phyloP scores from a whole-genome alignment of 2,329 filamentous ascomycete species.

The Aspergillus proliferans region DNA sequence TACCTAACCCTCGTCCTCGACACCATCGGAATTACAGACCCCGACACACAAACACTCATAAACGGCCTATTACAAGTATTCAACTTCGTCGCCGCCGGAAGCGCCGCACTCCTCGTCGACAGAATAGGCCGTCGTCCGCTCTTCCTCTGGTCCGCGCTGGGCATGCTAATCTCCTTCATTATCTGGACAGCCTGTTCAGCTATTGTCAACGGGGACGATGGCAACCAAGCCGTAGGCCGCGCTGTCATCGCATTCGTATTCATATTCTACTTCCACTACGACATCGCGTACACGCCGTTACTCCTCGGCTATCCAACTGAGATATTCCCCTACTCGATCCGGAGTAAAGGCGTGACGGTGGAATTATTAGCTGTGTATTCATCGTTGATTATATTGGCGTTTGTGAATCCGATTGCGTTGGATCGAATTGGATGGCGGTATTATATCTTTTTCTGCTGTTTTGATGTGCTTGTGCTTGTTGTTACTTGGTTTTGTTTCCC shows the following conservation, averaged over 20 bases:
- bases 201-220: conserved; percentile 14
- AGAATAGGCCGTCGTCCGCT: conserved; percentile 17
- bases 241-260: conserved; percentile 54
- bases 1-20: conserved; percentile 31
- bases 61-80: conserved; percentile 28
- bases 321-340: conserved; percentile 53
- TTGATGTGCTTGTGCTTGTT: conserved; percentile 19
- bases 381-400: conserved; percentile 17
- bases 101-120: conserved; percentile 17
- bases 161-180: conserved; percentile 20
- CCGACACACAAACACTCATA: conserved; percentile 33
- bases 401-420: conserved; percentile 31
- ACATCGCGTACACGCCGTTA: conserved; percentile 55
- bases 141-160: conserved; percentile 14
- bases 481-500: conserved; percentile 21
- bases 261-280: conserved; percentile 55
- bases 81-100: conserved; percentile 15
- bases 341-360: conserved; percentile 27
- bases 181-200: conserved; percentile 18
- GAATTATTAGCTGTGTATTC: conserved; percentile 19
- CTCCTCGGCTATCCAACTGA: conserved; percentile 53
- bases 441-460: conserved; percentile 29
- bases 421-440: conserved; percentile 28
- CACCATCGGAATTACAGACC: conserved; percentile 30
- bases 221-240: conserved; percentile 6